Evolutionary conservation across 1,284 basidiomycete genomes (phyloP).

Genomic region (Tetrapyrgos nigripes): DNA sequence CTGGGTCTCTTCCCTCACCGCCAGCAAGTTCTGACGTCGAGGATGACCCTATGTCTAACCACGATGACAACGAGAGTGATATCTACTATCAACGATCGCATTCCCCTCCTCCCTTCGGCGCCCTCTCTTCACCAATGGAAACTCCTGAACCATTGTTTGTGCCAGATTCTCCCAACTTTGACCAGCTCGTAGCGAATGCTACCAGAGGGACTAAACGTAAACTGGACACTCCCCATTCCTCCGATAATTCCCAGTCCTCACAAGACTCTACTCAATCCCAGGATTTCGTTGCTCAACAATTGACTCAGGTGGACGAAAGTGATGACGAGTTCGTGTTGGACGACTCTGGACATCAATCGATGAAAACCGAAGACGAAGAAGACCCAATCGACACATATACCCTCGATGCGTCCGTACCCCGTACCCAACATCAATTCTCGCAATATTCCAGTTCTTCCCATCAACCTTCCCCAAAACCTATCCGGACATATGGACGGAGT

Average conservation of each 20-base stretch:
- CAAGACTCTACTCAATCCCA: constrained; percentile 19
- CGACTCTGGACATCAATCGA: neutral
- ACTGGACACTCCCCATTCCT: neutral
- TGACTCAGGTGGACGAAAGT: constrained; percentile 35
- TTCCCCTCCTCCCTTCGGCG: neutral
- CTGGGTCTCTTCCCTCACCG: constrained; percentile 17
- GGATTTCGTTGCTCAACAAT: constrained; percentile 37
- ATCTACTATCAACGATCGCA: neutral
- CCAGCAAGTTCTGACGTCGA: constrained; percentile 4
- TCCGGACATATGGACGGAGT: neutral
- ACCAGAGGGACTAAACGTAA: constrained; percentile 12
- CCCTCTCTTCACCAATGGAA: constrained; percentile 41
- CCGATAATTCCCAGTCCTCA: constrained; percentile 9
- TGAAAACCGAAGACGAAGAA: neutral
- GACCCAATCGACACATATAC: neutral
- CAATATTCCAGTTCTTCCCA: neutral
- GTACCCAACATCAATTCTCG: neutral
- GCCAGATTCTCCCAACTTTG: constrained; percentile 44
- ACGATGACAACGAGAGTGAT: neutral
- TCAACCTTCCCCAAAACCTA: neutral
- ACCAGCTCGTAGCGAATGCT: constrained; percentile 31
- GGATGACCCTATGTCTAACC: neutral
- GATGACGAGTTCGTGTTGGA: constrained; percentile 10
- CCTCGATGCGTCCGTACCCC: no score
- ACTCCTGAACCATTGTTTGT: constrained; percentile 27